These are phyloP conservation scores for Citrus reticulata DNA, from an alignment of 345 rosid genomes.

Conservation along the genomic window DNA sequence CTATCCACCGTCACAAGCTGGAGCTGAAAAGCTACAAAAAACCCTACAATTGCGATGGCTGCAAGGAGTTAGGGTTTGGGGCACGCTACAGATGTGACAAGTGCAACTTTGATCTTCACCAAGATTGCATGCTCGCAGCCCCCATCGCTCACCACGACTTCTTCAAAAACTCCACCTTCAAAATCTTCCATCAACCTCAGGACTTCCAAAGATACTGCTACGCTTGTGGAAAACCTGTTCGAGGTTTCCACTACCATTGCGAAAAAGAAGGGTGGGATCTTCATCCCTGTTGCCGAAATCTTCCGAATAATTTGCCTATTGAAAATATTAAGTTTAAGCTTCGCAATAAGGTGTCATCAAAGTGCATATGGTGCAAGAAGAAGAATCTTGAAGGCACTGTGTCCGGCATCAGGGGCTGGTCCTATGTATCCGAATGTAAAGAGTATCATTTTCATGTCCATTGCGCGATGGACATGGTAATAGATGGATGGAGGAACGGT, in stretches of 20 bases:
- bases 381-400: background rate
- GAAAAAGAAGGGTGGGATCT: background rate
- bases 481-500: background rate
- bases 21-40: background rate
- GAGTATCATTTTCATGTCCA: conserved; percentile 7
- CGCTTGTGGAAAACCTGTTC: background rate
- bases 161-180: conserved; percentile 2
- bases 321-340: background rate
- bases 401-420: conserved; percentile 4
- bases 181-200: background rate
- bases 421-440: conserved; percentile 7
- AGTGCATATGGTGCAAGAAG: conserved; percentile 11
- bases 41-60: conserved; percentile 15
- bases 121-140: background rate
- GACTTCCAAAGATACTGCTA: background rate
- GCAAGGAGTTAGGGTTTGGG: conserved; percentile 7
- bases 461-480: background rate
- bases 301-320: background rate
- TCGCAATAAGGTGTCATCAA: background rate
- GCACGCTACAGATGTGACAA: conserved; percentile 6
- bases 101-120: conserved; percentile 10
- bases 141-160: background rate
- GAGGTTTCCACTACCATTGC: conserved; percentile 6
- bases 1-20: conserved; percentile 3
- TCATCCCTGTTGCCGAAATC: conserved; percentile 8